A percentile compares a stretch with the other conserved stretches of the same genome.
Evolutionary conservation across 768 basidiomycete genomes (phyloP).

Genomic region (Dentipellis sp.): DNA sequence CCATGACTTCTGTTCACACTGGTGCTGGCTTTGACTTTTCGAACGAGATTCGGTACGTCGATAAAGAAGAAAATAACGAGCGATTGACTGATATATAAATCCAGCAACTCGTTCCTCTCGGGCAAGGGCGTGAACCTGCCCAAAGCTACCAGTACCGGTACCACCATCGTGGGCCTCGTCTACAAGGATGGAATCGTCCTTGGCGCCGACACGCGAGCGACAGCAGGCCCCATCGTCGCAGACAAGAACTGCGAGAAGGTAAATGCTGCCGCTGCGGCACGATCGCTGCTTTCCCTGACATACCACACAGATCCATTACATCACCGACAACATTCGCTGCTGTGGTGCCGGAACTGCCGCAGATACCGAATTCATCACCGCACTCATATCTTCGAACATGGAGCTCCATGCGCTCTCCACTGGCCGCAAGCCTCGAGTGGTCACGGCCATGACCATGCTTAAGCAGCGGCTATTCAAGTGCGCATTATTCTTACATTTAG

Average conservation of each 20-base stretch:
- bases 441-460: constrained; percentile 98
- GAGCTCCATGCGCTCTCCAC: constrained; percentile 87
- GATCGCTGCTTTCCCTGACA: neutral
- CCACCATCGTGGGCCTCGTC: constrained; percentile 95
- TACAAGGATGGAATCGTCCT: constrained; percentile 90
- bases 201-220: constrained; percentile 95
- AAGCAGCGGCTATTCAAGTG: constrained; percentile 94
- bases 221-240: constrained; percentile 87
- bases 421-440: constrained; percentile 86
- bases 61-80: too few relatives aligned
- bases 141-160: constrained; percentile 88
- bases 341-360: constrained; percentile 99
- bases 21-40: constrained; percentile 68
- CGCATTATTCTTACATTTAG: constrained; percentile 11
- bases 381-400: constrained; percentile 92
- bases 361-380: constrained; percentile 93
- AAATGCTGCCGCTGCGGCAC: constrained; percentile 8
- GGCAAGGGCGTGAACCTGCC: constrained; percentile 67
- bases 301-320: constrained; percentile 79
- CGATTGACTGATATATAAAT: too few relatives aligned
- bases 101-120: constrained; percentile 64
- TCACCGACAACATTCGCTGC: constrained; percentile 91
- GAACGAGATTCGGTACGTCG: constrained; percentile 54
- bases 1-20: constrained; percentile 33
- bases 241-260: constrained; percentile 99